Evolutionary conservation across 768 basidiomycete genomes (phyloP), one percentile per base, ranked within the genome.

Genomic region (Leccinum rimulosum): DNA sequence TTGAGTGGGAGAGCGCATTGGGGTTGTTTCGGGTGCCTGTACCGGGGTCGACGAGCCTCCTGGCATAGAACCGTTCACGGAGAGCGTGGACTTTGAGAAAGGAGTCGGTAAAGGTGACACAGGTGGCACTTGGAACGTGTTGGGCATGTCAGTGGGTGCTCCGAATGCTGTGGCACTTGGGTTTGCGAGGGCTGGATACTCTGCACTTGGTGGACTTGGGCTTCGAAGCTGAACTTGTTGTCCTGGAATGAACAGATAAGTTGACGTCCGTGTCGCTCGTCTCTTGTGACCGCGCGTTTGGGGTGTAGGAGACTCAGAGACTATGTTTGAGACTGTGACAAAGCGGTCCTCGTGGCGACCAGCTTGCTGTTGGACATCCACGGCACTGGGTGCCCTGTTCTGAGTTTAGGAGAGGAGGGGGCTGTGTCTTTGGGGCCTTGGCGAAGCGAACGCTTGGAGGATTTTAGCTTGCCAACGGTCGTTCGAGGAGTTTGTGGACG

Each of bases 81-180:
- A 57, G n/a, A 53, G 40, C 9, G 66, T 56, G 5, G 63, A 63
- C 55, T 57, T 73, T 33, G 71, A 51, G 38, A 52, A 31, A 52
- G 67, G 25, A 52, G 58, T 3, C 30, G 69, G 54, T 36, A 58
- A 50, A 50, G 65, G 58, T 1, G 71, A 70, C 11, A 70, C 12
- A 11, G 71, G 80, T 19, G 81, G 80, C 5, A 81, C 73, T 2
- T 78, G 77, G 56, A 84, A 69, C 0, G 84, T 76, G 61, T 84
- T 83, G 11, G 84, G 83, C 81, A 90, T 88, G 50, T n/a, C n/a
- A n/a, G n/a, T n/a, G n/a, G 85, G 81, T 31, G 87, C 74, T 17
- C 87, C 84, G 17, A 84, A 84, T 3, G 85, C 83, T 1, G 87
- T 86, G 52, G 84, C 83, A 0, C 82, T 79, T n/a, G 2, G 84